These are phyloP conservation scores for Crithidia acanthocephali DNA, from an alignment of 208 protist species.

Conservation along the genomic window DNA sequence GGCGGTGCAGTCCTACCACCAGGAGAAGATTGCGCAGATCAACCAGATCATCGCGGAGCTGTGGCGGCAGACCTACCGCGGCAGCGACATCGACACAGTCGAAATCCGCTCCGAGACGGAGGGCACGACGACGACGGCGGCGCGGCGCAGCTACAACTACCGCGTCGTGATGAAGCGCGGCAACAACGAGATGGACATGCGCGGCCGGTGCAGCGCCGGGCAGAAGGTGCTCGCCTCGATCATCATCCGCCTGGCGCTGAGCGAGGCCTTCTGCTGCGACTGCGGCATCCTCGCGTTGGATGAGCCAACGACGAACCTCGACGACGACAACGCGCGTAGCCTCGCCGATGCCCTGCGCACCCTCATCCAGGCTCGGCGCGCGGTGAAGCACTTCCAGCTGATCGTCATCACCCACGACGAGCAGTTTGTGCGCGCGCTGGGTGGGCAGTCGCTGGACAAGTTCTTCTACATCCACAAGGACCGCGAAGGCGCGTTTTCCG, in stretches of 20 bases:
- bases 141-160: constrained; percentile 88
- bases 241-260: constrained; percentile 99
- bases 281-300: constrained; percentile 99
- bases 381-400: constrained; percentile 97
- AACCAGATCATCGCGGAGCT: constrained; percentile 98
- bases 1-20: constrained; percentile 98
- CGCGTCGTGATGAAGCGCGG: constrained; percentile 97
- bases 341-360: constrained; percentile 78
- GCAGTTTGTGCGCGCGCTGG: constrained; percentile 96
- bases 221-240: constrained; percentile 99
- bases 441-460: constrained; percentile 77
- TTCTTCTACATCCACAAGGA: constrained; percentile 94
- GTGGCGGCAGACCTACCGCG: constrained; percentile 98
- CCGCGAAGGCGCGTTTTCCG: constrained; percentile 88
- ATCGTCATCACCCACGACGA: constrained; percentile 99
- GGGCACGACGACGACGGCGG: constrained; percentile 57
- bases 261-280: constrained; percentile 98
- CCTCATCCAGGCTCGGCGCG: constrained; percentile 83
- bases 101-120: constrained; percentile 96
- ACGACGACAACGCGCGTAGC: constrained; percentile 93
- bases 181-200: constrained; percentile 98
- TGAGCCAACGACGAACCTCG: constrained; percentile 99
- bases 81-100: constrained; percentile 98
- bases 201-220: constrained; percentile 98
- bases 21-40: constrained; percentile 98